These are phyloP conservation scores for Geoglossum glabrum DNA, from an alignment of 495 filamentous ascomycete genomes.

Conservation along the genomic window DNA sequence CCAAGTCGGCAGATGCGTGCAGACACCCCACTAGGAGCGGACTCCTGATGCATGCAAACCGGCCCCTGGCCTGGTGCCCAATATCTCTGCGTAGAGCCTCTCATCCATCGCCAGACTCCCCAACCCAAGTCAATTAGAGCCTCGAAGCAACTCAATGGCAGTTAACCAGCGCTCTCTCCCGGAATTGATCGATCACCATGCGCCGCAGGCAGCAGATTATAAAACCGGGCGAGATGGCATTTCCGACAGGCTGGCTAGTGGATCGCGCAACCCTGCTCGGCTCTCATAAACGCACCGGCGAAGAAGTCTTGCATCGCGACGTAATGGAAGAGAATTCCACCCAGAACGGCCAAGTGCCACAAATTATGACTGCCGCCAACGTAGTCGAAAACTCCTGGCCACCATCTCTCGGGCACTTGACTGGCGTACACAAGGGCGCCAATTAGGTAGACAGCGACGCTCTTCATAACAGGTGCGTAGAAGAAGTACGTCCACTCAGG, in stretches of 20 bases:
- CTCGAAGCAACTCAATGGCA: neutral
- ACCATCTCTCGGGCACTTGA: slow-evolving; percentile 85
- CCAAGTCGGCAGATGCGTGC: too few relatives aligned
- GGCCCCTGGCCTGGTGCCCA: neutral
- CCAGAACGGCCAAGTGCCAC: slow-evolving; percentile 89
- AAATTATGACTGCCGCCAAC: slow-evolving; percentile 88
- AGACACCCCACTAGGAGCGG: too few relatives aligned
- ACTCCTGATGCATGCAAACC: neutral
- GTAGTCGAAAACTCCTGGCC: slow-evolving; percentile 83
- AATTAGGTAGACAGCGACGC: slow-evolving; percentile 60
- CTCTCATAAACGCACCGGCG: slow-evolving; percentile 56
- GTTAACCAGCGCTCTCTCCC: neutral
- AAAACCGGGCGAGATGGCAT: neutral
- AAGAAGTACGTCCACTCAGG: slow-evolving; percentile 55
- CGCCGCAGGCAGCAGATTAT: neutral
- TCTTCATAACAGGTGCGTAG: slow-evolving; percentile 78
- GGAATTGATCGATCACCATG: neutral
- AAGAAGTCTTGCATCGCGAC: slow-evolving; percentile 92
- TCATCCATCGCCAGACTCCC: neutral
- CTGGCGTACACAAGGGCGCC: slow-evolving; percentile 83
- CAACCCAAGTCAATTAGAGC: neutral
- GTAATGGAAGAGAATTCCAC: slow-evolving; percentile 95
- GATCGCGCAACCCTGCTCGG: slow-evolving; percentile 31
- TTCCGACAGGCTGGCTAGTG: slow-evolving; percentile 4
- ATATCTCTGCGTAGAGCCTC: neutral